phyloP scores from a whole-genome alignment of 768 basidiomycete species.

The Serpula lacrymans region DNA sequence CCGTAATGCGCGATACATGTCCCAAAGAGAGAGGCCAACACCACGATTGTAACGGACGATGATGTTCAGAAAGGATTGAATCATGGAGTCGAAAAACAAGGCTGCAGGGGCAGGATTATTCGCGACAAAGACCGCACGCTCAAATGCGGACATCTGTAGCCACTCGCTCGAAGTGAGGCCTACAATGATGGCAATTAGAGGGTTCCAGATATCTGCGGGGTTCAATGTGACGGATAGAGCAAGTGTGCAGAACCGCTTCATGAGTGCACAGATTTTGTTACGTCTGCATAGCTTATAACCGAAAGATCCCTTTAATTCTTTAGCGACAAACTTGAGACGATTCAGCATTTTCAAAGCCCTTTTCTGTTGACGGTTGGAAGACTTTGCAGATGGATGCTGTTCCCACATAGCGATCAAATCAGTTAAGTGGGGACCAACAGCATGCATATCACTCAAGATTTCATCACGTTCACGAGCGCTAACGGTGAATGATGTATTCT shows the following conservation, averaged over 20 bases:
- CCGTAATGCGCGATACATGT: conserved; percentile 32
- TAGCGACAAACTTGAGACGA: conserved; percentile 15
- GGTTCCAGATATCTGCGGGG: conserved; percentile 41
- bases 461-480: neutral
- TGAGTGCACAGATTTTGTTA: conserved; percentile 38
- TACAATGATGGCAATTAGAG: conserved; percentile 18
- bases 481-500: conserved; percentile 1
- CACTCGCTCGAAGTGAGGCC: neutral
- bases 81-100: neutral
- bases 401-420: neutral
- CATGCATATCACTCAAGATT: neutral
- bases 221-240: conserved; percentile 44
- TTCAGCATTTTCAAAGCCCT: conserved; percentile 6
- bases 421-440: neutral
- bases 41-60: neutral
- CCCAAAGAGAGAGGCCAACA: conserved; percentile 27
- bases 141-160: neutral
- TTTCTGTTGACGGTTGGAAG: neutral
- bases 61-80: neutral
- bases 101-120: conserved; percentile 6
- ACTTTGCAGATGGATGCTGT: neutral
- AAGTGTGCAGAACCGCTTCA: conserved; percentile 32
- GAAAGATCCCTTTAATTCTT: conserved; percentile 24
- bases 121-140: neutral
- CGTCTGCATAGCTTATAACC: conserved; percentile 22